These are phyloP conservation scores for Uromyces viciae-fabae DNA, from an alignment of 1,284 basidiomycete species.

Conservation along the genomic window DNA sequence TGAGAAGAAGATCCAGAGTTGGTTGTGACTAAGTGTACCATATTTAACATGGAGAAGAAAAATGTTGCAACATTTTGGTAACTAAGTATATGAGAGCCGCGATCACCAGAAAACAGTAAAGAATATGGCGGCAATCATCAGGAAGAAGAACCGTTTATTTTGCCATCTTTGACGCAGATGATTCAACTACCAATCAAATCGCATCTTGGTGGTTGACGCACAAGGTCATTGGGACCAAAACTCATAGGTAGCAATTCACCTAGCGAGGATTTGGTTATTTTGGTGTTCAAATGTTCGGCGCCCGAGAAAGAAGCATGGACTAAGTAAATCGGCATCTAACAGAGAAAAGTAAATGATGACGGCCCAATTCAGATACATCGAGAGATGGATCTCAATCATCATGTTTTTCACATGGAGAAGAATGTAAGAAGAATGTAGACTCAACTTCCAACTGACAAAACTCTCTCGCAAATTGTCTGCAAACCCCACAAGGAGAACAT, in stretches of 20 bases:
- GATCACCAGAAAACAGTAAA: too few species aligned
- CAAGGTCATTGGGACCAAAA: conserved; percentile 43
- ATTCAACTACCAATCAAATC: too few species aligned
- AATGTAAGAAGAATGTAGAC: not conserved
- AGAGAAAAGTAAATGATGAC: not conserved
- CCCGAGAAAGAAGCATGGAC: conserved; percentile 11
- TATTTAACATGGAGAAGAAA: too few species aligned
- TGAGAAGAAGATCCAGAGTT: too few species aligned
- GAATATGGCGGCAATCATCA: too few species aligned
- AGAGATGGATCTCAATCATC: not conserved
- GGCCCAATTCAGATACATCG: not conserved
- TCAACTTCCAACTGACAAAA: conserved; percentile 44
- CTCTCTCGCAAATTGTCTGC: conserved; percentile 43
- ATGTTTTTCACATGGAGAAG: not conserved
- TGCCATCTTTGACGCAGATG: too few species aligned
- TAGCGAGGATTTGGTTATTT: conserved; percentile 27
- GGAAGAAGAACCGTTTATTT: too few species aligned
- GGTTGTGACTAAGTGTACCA: too few species aligned
- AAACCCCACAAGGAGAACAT: conserved; percentile 44
- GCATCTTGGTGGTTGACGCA: too few species aligned
- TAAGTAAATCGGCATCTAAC: conserved; percentile 43
- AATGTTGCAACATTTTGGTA: too few species aligned
- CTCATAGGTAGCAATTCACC: conserved; percentile 40
- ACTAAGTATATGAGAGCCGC: too few species aligned
- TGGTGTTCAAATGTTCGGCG: conserved; percentile 16